Evolutionary conservation across 495 filamentous ascomycete species (phyloP).

Genomic region (Xylona heveae): DNA sequence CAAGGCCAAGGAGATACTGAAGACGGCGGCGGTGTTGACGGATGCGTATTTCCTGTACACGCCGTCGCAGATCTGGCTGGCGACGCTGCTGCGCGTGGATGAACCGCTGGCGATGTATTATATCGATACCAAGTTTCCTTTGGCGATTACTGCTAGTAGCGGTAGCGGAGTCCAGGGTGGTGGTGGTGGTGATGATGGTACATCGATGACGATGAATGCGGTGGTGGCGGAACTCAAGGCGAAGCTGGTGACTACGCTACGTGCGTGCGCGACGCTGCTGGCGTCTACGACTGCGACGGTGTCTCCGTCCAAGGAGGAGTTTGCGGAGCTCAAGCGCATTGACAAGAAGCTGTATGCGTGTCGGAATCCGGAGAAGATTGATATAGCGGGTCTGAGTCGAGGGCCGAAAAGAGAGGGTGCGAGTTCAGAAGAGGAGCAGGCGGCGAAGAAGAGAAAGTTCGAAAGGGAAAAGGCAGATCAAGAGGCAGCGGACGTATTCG

Average conservation of each 20-base stretch:
- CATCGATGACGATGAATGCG: constrained; percentile 10
- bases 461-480: constrained; percentile 12
- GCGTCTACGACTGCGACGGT: constrained; percentile 12
- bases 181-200: too few relatives aligned
- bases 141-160: too few relatives aligned
- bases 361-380: constrained; percentile 32
- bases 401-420: background rate
- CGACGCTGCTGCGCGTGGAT: constrained; percentile 56
- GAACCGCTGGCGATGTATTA: constrained; percentile 47
- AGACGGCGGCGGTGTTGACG: constrained; percentile 60
- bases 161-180: background rate
- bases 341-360: constrained; percentile 58
- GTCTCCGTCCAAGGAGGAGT: constrained; percentile 10
- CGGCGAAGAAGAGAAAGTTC: constrained; percentile 24
- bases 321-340: constrained; percentile 25
- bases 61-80: constrained; percentile 80
- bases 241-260: constrained; percentile 23
- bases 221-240: constrained; percentile 16
- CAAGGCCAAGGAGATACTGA: constrained; percentile 48
- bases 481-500: background rate
- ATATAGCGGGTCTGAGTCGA: constrained; percentile 1
- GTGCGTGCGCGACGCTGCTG: constrained; percentile 22
- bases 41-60: constrained; percentile 95
- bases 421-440: constrained; percentile 10
- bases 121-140: constrained; percentile 45